Percentiles rank a stretch among this genome's conserved stretches.
These are phyloP conservation scores for Strobilomyces dryophilus DNA, from an alignment of 768 basidiomycete species.

Conservation along the genomic window DNA sequence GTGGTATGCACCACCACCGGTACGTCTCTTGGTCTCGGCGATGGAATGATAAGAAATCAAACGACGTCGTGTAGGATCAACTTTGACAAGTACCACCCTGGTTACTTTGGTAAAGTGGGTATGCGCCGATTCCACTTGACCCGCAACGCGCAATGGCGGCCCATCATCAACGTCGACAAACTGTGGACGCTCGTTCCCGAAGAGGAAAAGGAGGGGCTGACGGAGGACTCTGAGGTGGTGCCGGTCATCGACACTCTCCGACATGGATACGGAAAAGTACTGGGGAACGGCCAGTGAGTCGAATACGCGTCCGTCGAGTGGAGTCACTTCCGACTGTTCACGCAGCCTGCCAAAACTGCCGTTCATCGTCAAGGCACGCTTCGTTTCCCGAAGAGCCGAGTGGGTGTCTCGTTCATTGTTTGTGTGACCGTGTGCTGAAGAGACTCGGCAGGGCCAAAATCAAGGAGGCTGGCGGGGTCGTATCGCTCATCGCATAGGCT, in stretches of 20 bases:
- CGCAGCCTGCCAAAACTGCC: conserved; percentile 80
- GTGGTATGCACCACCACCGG: conserved; percentile 99
- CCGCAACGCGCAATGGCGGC: conserved; percentile 87
- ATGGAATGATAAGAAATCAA: neutral
- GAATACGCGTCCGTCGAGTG: neutral
- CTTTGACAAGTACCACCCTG: conserved; percentile 99
- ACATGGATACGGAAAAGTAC: conserved; percentile 86
- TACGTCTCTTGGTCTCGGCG: conserved; percentile 36
- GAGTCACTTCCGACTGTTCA: neutral
- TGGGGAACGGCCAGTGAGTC: conserved; percentile 89
- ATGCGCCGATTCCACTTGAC: conserved; percentile 98
- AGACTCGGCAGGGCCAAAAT: conserved; percentile 56
- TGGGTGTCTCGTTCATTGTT: conserved; percentile 28
- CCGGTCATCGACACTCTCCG: conserved; percentile 89
- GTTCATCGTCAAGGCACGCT: conserved; percentile 98
- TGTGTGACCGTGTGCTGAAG: conserved; percentile 11
- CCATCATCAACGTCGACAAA: conserved; percentile 98
- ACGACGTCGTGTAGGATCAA: conserved; percentile 59
- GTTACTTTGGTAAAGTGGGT: conserved; percentile 99
- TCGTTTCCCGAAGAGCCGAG: conserved; percentile 87
- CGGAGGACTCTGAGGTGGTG: conserved; percentile 72
- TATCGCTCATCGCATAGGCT: conserved; percentile 80
- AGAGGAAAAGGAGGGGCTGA: conserved; percentile 76
- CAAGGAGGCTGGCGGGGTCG: conserved; percentile 93
- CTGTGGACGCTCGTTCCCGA: conserved; percentile 88